Evolutionary conservation across 2,329 filamentous ascomycete genomes (phyloP).

Genomic region (Akanthomyces muscarius): DNA sequence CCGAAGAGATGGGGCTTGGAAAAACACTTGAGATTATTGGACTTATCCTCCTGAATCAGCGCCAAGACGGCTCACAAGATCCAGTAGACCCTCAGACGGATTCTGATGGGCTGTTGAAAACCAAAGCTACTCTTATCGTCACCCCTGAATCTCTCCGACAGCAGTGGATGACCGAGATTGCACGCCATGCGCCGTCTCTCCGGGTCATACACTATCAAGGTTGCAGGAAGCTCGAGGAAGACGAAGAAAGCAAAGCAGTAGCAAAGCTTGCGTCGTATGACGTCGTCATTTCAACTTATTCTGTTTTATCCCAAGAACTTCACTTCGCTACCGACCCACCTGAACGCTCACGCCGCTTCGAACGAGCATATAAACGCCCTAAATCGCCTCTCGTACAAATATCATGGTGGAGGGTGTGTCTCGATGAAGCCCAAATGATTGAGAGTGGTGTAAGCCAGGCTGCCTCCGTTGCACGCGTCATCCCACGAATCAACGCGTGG

Average conservation of each 20-base stretch:
- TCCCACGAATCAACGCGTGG: conserved; percentile 86
- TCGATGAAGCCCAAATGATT: conserved; percentile 86
- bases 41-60: conserved; percentile 61
- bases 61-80: conserved; percentile 24
- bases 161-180: conserved; percentile 61
- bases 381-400: conserved; percentile 77
- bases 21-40: conserved; percentile 75
- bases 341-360: conserved; percentile 61
- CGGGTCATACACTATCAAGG: conserved; percentile 56
- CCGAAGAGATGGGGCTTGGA: conserved; percentile 80
- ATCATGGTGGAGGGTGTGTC: conserved; percentile 80
- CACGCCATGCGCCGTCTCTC: conserved; percentile 54
- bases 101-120: conserved; percentile 38
- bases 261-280: conserved; percentile 48
- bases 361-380: conserved; percentile 60
- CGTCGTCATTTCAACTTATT: conserved; percentile 62
- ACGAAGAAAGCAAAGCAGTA: conserved; percentile 38
- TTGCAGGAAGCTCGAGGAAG: conserved; percentile 33
- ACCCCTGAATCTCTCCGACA: conserved; percentile 52
- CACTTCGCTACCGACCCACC: conserved; percentile 71
- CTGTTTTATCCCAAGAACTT: conserved; percentile 72
- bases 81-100: conserved; percentile 9
- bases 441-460: conserved; percentile 83
- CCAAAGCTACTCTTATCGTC: conserved; percentile 58
- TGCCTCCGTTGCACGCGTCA: conserved; percentile 70